Evolutionary conservation across 441 rosid species (phyloP).

Genomic region (Corymbia citriodora): DNA sequence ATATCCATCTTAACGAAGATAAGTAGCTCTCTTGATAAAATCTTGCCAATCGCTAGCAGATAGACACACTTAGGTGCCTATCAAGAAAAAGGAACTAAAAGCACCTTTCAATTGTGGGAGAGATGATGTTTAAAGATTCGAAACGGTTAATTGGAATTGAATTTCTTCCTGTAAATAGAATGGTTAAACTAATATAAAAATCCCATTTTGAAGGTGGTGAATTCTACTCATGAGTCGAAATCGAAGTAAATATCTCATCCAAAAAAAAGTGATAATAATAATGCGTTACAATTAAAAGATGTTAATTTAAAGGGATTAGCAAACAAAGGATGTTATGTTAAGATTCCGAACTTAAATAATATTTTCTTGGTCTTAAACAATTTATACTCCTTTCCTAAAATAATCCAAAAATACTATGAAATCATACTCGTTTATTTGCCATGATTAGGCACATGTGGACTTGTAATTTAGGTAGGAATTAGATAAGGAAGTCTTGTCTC

Average conservation of each 20-base stretch:
- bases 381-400: neutral
- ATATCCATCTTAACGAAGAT: neutral
- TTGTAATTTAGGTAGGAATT: neutral
- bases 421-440: neutral
- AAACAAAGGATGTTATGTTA: neutral
- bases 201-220: too few species aligned
- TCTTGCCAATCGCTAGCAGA: neutral
- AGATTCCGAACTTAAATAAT: neutral
- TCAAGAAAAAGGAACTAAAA: neutral
- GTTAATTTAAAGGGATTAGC: neutral
- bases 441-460: neutral
- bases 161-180: neutral
- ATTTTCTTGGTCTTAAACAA: neutral
- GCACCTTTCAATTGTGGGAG: accelerated
- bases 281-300: neutral
- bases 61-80: neutral
- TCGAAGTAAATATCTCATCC: neutral
- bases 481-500: neutral
- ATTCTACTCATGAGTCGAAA: neutral
- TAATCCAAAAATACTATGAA: neutral
- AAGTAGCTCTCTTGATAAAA: neutral
- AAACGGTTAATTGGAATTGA: neutral
- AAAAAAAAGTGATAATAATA: neutral
- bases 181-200: neutral
- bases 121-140: neutral